Percentiles rank a stretch among this genome's conserved stretches.
Evolutionary conservation across 495 filamentous ascomycete genomes (phyloP).

Genomic region (Penicillium cataractarum): DNA sequence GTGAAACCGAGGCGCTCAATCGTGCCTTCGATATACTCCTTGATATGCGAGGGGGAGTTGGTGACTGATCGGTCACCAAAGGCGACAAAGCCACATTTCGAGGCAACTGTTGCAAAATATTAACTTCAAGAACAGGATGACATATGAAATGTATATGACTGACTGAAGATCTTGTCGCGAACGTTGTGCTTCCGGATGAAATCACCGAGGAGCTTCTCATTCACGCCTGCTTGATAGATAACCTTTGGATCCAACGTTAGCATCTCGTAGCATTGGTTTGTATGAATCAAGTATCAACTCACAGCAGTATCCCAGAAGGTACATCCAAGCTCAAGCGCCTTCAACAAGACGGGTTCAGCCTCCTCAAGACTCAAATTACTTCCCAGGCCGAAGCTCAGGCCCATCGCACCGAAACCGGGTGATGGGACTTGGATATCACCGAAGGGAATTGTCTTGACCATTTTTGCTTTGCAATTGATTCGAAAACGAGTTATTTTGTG

Average conservation of each 20-base stretch:
- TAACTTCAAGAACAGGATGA: background rate
- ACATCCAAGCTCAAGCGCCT: slow-evolving; percentile 54
- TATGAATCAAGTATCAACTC: slow-evolving; percentile 3
- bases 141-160: slow-evolving; percentile 2
- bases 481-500: background rate
- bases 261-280: background rate
- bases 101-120: slow-evolving; percentile 40
- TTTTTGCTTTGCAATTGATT: slow-evolving; percentile 27
- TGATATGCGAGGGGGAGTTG: slow-evolving; percentile 54
- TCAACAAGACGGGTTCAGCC: slow-evolving; percentile 53
- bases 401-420: slow-evolving; percentile 54
- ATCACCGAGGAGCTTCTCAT: slow-evolving; percentile 55
- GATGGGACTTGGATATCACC: slow-evolving; percentile 41
- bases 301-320: slow-evolving; percentile 59
- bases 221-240: slow-evolving; percentile 51
- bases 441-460: slow-evolving; percentile 50
- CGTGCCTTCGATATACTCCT: slow-evolving; percentile 55
- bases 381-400: slow-evolving; percentile 47
- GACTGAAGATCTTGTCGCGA: slow-evolving; percentile 51
- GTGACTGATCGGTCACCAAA: slow-evolving; percentile 39
- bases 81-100: slow-evolving; percentile 49
- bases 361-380: slow-evolving; percentile 45
- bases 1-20: slow-evolving; percentile 54
- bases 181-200: slow-evolving; percentile 58
- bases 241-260: slow-evolving; percentile 31